Evolutionary conservation across 2,329 filamentous ascomycete genomes (phyloP).

Genomic region (Zalaria sp.): DNA sequence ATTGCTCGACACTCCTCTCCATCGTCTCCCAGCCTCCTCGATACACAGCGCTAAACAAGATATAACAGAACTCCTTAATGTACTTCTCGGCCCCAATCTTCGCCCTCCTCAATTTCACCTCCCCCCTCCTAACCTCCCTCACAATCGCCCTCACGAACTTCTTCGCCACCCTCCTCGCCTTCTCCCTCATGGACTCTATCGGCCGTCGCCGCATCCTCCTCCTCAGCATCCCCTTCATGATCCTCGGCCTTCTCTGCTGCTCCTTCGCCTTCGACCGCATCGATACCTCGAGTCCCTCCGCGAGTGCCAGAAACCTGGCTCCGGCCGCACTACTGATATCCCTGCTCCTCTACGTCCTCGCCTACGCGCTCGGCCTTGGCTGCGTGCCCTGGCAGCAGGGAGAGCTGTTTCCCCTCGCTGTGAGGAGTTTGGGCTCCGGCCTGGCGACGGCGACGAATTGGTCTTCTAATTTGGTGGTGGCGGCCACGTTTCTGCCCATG

Average conservation of each 20-base stretch:
- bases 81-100: slow-evolving; percentile 36
- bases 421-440: slow-evolving; percentile 58
- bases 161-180: slow-evolving; percentile 30
- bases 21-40: neutral
- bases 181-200: slow-evolving; percentile 28
- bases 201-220: slow-evolving; percentile 51
- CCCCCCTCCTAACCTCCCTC: slow-evolving; percentile 29
- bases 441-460: slow-evolving; percentile 74
- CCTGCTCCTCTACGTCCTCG: slow-evolving; percentile 71
- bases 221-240: slow-evolving; percentile 75
- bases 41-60: neutral
- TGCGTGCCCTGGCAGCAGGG: slow-evolving; percentile 95
- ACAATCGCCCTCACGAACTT: slow-evolving; percentile 32
- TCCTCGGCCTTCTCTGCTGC: slow-evolving; percentile 54
- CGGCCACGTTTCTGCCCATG: slow-evolving; percentile 75
- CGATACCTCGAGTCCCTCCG: slow-evolving; percentile 22
- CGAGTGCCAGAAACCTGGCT: slow-evolving; percentile 3
- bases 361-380: slow-evolving; percentile 76
- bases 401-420: slow-evolving; percentile 65
- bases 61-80: slow-evolving; percentile 28
- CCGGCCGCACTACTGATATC: slow-evolving; percentile 49
- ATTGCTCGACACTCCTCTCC: neutral
- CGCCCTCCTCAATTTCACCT: slow-evolving; percentile 29
- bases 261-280: slow-evolving; percentile 59
- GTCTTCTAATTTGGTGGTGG: slow-evolving; percentile 74